These are phyloP conservation scores for Cadophora malorum DNA, from an alignment of 2,329 filamentous ascomycete species.

Conservation along the genomic window DNA sequence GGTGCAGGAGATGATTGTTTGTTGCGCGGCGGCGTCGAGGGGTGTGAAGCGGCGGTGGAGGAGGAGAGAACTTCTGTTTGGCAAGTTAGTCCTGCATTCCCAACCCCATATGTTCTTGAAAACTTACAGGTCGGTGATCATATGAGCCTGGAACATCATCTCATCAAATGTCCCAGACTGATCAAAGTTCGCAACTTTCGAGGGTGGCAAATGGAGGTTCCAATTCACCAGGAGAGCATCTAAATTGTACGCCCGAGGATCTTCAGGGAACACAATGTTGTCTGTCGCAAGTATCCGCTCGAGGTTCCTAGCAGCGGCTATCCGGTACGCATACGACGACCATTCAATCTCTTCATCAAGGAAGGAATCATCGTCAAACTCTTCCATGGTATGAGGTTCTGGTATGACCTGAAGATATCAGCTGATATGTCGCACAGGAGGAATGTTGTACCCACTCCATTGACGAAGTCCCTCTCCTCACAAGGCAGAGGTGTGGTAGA, in stretches of 20 bases:
- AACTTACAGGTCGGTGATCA: constrained; percentile 65
- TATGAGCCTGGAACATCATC: constrained; percentile 88
- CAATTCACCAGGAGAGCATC: constrained; percentile 70
- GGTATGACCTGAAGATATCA: constrained; percentile 61
- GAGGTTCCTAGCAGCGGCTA: constrained; percentile 80
- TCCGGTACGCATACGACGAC: constrained; percentile 84
- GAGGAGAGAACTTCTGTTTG: constrained; percentile 65
- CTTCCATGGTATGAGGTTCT: constrained; percentile 67
- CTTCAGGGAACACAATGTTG: constrained; percentile 57
- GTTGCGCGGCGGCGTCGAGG: constrained; percentile 65
- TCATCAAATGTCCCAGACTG: constrained; percentile 78
- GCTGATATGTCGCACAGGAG: constrained; percentile 13
- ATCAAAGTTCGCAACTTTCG: constrained; percentile 72
- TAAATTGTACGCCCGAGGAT: constrained; percentile 60
- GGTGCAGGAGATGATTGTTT: constrained; percentile 67
- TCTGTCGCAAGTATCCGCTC: constrained; percentile 72
- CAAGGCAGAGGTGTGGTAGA: constrained; percentile 78
- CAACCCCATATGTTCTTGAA: too few relatives aligned
- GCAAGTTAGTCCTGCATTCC: neutral
- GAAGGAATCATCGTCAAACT: constrained; percentile 73
- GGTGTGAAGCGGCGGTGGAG: constrained; percentile 81
- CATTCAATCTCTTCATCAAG: constrained; percentile 71
- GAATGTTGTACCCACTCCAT: constrained; percentile 28
- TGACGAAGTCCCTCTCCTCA: constrained; percentile 60
- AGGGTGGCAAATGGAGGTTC: constrained; percentile 76